Base-by-base conservation (phyloP, 2,329 filamentous ascomycete species). In the Trichoderma atrobrunneum region DNA sequence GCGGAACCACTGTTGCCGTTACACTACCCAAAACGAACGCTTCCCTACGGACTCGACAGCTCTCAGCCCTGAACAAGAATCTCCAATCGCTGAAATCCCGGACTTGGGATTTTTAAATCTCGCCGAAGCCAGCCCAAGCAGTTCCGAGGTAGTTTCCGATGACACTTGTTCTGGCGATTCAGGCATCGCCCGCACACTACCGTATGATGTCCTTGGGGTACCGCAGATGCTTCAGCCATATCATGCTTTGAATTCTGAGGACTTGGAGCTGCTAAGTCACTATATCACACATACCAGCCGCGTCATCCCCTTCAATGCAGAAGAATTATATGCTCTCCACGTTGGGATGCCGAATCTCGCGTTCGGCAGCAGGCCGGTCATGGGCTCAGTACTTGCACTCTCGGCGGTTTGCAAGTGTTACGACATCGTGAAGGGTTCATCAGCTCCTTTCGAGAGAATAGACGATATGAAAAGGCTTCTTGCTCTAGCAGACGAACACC, bases 271-370 rank as follows among this genome's bases (percentile, higher is more conserved):
- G 8, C 34, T 69, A 6, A 69, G 66, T 10, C 66, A 69, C 26
- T 69, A 69, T n/a, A 69, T 69, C 5, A 51, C 56, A 34, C 56
- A 69, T 34, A 69, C 66, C 14, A 69, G 66, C 24, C 66, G 66
- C 14, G 18, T 21, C 36, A 69, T 69, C n/a, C 66, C 66, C 10
- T 69, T n/a, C 14, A 14, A 61, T 14, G 11, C 36, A 26, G 66
- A 69, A 12, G 66, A 69, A 16, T 39, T 69, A n/a, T 32, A 69
- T 11, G 66, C 51, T 26, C 56, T 69, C 5, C 66, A 69, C 14
- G 56, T 69, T 5, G 66, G 66, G 1, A 60, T 69, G 5, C 66
- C 66, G 5, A 69, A 69, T 69, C 66, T 69, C 6, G 66, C 66
- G 1, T 69, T 69, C 24, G 36, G 66, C 36, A 69, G 66, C 36